Evolutionary conservation across 2,329 filamentous ascomycete genomes (phyloP).

Genomic region (Sclerotiophoma versabilis): DNA sequence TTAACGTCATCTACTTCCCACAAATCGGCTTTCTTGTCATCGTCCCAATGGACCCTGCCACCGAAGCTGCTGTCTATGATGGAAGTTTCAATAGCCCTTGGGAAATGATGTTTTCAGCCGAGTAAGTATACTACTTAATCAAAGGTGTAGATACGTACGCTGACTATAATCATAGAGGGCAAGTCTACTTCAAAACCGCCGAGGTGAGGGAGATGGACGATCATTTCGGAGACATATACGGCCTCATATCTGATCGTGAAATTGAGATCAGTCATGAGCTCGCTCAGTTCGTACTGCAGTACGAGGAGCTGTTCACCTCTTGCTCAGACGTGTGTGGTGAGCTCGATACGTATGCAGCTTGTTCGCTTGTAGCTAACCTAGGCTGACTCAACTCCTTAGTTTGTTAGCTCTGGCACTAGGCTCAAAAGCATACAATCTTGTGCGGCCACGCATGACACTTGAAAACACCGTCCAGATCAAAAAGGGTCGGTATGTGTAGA

Average conservation of each 20-base stretch:
- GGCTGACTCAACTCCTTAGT: slow-evolving; percentile 52
- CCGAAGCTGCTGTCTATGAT: slow-evolving; percentile 67
- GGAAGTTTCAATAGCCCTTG: slow-evolving; percentile 69
- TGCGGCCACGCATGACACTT: slow-evolving; percentile 71
- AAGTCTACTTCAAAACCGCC: slow-evolving; percentile 85
- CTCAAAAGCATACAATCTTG: slow-evolving; percentile 76
- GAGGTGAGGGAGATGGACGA: slow-evolving; percentile 82
- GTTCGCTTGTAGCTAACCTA: background rate
- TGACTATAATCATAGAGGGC: slow-evolving; percentile 46
- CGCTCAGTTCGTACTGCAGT: slow-evolving; percentile 71
- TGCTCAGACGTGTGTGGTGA: slow-evolving; percentile 86
- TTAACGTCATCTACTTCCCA: slow-evolving; percentile 88
- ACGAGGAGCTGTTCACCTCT: slow-evolving; percentile 69
- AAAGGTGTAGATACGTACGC: background rate
- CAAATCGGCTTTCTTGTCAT: slow-evolving; percentile 90
- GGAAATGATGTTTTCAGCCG: slow-evolving; percentile 79
- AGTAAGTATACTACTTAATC: slow-evolving; percentile 42
- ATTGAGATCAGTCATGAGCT: slow-evolving; percentile 86
- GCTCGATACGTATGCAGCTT: slow-evolving; percentile 67
- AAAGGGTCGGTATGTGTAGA: slow-evolving; percentile 67
- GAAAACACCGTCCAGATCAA: slow-evolving; percentile 76
- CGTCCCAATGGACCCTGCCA: slow-evolving; percentile 67
- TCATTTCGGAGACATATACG: slow-evolving; percentile 83
- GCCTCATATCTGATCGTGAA: slow-evolving; percentile 86
- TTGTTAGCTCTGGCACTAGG: slow-evolving; percentile 80